phyloP scores from a whole-genome alignment of 768 basidiomycete species.

The Xerocomellus dryophilus region DNA sequence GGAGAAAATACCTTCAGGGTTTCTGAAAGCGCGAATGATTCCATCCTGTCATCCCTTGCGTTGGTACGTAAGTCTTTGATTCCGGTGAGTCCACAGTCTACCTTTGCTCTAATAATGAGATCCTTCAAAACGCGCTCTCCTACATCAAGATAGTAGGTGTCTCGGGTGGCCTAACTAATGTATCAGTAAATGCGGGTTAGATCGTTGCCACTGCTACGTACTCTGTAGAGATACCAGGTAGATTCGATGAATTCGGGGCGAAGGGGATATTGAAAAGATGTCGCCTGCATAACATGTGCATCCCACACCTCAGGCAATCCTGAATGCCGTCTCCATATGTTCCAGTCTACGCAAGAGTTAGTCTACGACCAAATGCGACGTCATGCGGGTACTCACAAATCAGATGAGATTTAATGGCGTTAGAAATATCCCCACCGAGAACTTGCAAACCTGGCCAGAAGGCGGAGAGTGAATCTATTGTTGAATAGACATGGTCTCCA shows the following conservation, averaged over 20 bases:
- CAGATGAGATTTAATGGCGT: slow-evolving; percentile 89
- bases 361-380: not conserved
- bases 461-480: slow-evolving; percentile 93
- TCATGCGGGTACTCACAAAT: slow-evolving; percentile 54
- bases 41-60: slow-evolving; percentile 90
- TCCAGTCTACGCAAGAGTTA: slow-evolving; percentile 63
- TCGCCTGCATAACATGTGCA: slow-evolving; percentile 66
- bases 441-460: slow-evolving; percentile 98
- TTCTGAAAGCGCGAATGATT: slow-evolving; percentile 92
- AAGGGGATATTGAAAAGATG: slow-evolving; percentile 75
- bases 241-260: slow-evolving; percentile 94
- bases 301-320: slow-evolving; percentile 94
- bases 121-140: slow-evolving; percentile 83
- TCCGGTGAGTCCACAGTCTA: slow-evolving; percentile 82
- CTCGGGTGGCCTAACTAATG: slow-evolving; percentile 73
- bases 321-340: slow-evolving; percentile 83
- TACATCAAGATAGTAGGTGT: slow-evolving; percentile 89
- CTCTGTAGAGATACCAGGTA: slow-evolving; percentile 93
- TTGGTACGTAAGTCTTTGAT: slow-evolving; percentile 77
- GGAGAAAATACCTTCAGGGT: slow-evolving; percentile 70
- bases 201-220: slow-evolving; percentile 32
- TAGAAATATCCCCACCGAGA: slow-evolving; percentile 79
- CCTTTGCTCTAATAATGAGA: slow-evolving; percentile 68
- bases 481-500: slow-evolving; percentile 70
- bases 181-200: not conserved